Base-by-base conservation (phyloP, 1,139 yeast species). In the Debaryomyces udenii region DNA sequence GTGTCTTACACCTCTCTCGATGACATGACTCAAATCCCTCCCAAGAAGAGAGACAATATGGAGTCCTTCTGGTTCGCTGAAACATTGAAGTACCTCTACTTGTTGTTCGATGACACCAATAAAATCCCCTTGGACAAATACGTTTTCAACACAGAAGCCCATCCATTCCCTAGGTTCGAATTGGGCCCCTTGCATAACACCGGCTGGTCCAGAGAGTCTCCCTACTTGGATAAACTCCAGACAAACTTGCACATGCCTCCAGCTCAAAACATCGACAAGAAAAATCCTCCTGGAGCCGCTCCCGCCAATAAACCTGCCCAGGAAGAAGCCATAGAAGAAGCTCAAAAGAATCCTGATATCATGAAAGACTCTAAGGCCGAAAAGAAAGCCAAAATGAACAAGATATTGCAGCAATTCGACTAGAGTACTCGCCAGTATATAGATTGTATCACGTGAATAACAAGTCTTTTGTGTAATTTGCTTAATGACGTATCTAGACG, bases 21-120 rank as follows among this genome's bases (percentile, higher is more conserved):
- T 39, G 87, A 87, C 57, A 95, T 89, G 37, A 76, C 80, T 2
- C 70, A 80, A 1, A 73, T 79, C 11, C 81, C 87, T 7, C 68
- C 80, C 1, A 62, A 58, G 26, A 63, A 59, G 49, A 66, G 78
- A 41, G 96, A 91, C 63, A 88, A 88, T 57, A 80, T 88, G 77
- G 97, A 91, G 62, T 84, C 95, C 11, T 89, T 89, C 71, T 91
- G 98, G 98, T 71, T 88, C 44, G 91, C 96, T 0, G 97, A 91
- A 62, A 91, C 98, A 1, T 76, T 91, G 57, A 91, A 91, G 63
- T 91, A 91, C 61, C 72, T 91, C 43, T 90, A 89, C 61, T 69
- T 91, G 47, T 70, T 91, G 51, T 91, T 91, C 63, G 89, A 86
- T 51, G 81, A 82, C 31, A 75, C 74, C 14, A 70, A 76, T 51